phyloP scores from a whole-genome alignment of 371 early-diverging fungal genomes.

The Thermomucor indicae-seudaticae region DNA sequence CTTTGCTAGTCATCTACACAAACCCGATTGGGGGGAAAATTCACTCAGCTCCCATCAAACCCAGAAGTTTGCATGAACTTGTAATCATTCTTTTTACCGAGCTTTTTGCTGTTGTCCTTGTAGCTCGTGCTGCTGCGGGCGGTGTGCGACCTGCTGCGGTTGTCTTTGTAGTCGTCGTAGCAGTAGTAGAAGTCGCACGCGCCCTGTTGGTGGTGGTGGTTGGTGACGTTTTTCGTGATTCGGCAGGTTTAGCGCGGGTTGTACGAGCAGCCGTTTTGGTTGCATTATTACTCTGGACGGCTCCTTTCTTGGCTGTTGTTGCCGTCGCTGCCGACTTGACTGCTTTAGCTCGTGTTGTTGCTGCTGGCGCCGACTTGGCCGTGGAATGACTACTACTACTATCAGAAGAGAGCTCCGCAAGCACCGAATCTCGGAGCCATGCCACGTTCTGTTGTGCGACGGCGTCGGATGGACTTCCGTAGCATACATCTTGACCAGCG shows the following conservation, averaged over 20 bases:
- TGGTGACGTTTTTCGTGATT: neutral
- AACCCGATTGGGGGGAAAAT: too few species aligned
- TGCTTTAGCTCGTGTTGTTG: slow-evolving; percentile 3
- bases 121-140: too few species aligned
- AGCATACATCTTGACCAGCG: slow-evolving; percentile 6
- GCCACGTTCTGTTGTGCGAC: slow-evolving; percentile 9
- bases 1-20: too few species aligned
- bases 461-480: slow-evolving; percentile 7
- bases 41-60: too few species aligned
- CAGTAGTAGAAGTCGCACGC: too few species aligned
- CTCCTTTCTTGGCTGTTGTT: slow-evolving; percentile 4
- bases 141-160: too few species aligned
- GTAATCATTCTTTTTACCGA: too few species aligned
- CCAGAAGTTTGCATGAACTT: too few species aligned
- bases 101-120: too few species aligned
- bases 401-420: neutral
- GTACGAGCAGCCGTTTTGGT: neutral
- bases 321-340: slow-evolving; percentile 5
- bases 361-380: neutral
- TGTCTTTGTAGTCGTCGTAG: too few species aligned
- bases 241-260: neutral
- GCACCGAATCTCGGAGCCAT: slow-evolving; percentile 4
- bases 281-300: neutral
- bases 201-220: too few species aligned
- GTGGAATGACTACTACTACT: slow-evolving; percentile 1